Base-by-base conservation (phyloP, 1,139 yeast genomes). In the Suzukiozyma palmioleophila region DNA sequence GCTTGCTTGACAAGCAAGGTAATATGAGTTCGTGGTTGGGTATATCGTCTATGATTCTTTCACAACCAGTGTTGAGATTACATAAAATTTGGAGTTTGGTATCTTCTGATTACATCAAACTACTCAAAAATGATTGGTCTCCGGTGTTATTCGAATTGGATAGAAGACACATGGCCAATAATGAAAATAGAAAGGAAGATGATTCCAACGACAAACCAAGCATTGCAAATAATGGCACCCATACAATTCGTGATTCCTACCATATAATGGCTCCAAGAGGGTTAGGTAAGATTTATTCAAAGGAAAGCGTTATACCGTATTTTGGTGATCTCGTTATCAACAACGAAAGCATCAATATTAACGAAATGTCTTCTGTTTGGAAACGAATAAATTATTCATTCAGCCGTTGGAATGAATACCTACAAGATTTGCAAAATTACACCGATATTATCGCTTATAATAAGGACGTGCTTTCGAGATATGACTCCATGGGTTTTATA, bases 1-100 rank as follows among this genome's bases (percentile, higher is more conserved):
- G 86, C 47, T 65, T 73, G 27, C 75, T 90, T 45, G 95, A 88
- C 54, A 79, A 78, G 46, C 67, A 78, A 22, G 98, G 98, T 37
- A 95, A 92, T 56, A 87, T 89, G 92, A 90, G 90, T 0, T 84
- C 95, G 25, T 92, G 97, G 97, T 65, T 88, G 28, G 96, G 96
- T 1, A 82, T 90, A 49, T 89, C 96, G 1, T 81, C 94, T 1
- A 75, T 85, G 2, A 73, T 90, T 2, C 82, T 96, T 52, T 86
- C 96, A 0, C 81, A 84, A 41, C 95, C 97, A 0, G 73, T 90
- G 3, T 64, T 90, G 43, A 73, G 98, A 47, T 66, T 92, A 38
- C 67, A 77, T 22, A 75, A 77, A 45, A 75, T 89, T 3, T 92
- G 98, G 98, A 68, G 84, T 8, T 66, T 72, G 41, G 87, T 90